Conservation (phyloP, 257 asterid genomes). For the Rubia yunnanensis region DNA sequence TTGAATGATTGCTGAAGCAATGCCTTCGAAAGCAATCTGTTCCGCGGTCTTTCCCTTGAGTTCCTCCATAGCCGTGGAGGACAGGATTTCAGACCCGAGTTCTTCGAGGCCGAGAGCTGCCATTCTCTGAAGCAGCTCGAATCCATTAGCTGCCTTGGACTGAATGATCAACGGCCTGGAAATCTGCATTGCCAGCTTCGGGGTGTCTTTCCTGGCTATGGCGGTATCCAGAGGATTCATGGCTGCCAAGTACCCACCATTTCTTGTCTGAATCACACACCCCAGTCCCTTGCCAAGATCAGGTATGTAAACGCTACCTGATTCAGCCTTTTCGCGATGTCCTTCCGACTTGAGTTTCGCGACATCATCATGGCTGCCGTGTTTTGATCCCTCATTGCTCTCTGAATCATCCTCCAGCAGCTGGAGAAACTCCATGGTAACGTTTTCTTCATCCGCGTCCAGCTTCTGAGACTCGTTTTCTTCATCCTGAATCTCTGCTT, state of each 20-base stretch:
- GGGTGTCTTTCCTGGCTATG: constrained; percentile 41
- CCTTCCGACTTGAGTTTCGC: constrained; percentile 6
- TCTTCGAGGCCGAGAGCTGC: constrained; percentile 60
- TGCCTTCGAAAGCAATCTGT: constrained; percentile 91
- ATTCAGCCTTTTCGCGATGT: constrained; percentile 22
- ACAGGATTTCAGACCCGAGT: constrained; percentile 40
- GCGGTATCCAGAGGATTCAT: constrained; percentile 52
- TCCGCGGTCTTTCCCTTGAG: constrained; percentile 81
- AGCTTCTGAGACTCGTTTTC: constrained; percentile 45
- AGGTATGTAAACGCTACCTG: constrained; percentile 32
- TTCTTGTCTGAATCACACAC: constrained; percentile 70
- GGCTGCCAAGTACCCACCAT: constrained; percentile 80
- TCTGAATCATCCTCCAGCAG: constrained; percentile 57
- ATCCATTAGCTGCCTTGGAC: constrained; percentile 33
- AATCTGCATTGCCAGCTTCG: constrained; percentile 81
- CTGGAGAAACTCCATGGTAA: constrained; percentile 75
- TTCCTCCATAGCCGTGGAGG: constrained; percentile 79
- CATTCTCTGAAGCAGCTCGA: constrained; percentile 64
- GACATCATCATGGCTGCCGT: too few relatives aligned
- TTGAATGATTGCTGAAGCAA: constrained; percentile 71
- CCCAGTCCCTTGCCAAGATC: constrained; percentile 93
- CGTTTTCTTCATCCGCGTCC: constrained; percentile 80
- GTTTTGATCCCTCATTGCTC: constrained; percentile 15
- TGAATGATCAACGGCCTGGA: constrained; percentile 58
- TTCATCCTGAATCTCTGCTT: constrained; percentile 26